A percentile compares a stretch with the other conserved stretches of the same genome.
These are phyloP conservation scores for Syzygium aromaticum DNA, from an alignment of 345 rosid species.

Conservation along the genomic window DNA sequence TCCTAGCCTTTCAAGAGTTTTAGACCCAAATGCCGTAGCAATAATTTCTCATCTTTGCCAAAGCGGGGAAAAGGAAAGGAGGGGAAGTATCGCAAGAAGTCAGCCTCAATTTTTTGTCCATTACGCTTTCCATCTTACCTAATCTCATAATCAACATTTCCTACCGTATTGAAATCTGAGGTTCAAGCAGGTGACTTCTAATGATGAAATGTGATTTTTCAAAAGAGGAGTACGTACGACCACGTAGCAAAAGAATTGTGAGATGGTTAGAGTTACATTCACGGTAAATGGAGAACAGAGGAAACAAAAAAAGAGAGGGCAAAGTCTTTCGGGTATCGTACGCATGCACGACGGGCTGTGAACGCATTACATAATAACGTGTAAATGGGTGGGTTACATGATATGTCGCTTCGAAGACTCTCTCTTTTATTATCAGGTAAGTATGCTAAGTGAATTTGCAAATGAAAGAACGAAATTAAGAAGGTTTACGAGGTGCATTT, in stretches of 20 bases:
- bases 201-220: background rate
- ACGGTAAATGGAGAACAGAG: background rate
- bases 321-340: background rate
- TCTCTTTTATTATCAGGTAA: background rate
- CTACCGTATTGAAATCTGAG: background rate
- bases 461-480: background rate
- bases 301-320: background rate
- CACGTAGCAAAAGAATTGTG: background rate
- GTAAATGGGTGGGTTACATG: fast-evolving
- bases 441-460: fast-evolving
- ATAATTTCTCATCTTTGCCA: background rate
- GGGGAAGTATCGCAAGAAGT: background rate
- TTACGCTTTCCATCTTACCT: background rate
- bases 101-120: background rate
- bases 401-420: background rate
- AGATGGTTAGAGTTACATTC: background rate
- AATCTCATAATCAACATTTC: background rate
- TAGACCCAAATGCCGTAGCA: background rate
- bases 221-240: fast-evolving
- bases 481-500: fast-evolving
- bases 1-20: background rate
- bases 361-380: background rate
- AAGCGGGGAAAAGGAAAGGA: background rate
- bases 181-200: background rate
- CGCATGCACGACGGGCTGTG: background rate